phyloP scores from a whole-genome alignment of 2,329 filamentous ascomycete species.

The Coleophoma eucalyptorum region DNA sequence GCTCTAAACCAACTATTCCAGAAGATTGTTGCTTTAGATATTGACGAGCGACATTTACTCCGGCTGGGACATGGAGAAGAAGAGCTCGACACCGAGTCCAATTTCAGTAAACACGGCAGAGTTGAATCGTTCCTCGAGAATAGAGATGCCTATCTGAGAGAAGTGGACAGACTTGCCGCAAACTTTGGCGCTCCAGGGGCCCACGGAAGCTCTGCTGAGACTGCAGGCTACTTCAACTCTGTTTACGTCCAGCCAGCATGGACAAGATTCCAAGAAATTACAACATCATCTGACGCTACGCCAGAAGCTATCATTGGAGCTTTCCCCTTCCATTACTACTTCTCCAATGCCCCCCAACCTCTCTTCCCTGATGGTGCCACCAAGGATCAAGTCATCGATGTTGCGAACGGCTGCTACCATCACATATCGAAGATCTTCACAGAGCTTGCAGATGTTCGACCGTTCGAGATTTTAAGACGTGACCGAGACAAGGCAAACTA shows the following conservation, averaged over 20 bases:
- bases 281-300: slow-evolving; percentile 51
- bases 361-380: slow-evolving; percentile 68
- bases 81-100: slow-evolving; percentile 80
- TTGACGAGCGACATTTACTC: slow-evolving; percentile 90
- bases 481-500: slow-evolving; percentile 95
- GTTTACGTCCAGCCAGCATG: slow-evolving; percentile 89
- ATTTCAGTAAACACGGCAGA: slow-evolving; percentile 89
- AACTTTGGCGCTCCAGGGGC: slow-evolving; percentile 86
- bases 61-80: slow-evolving; percentile 94
- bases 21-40: slow-evolving; percentile 94
- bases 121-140: slow-evolving; percentile 96
- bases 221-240: slow-evolving; percentile 91
- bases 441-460: slow-evolving; percentile 87
- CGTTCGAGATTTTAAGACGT: slow-evolving; percentile 88
- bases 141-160: slow-evolving; percentile 69
- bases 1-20: slow-evolving; percentile 96
- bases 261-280: slow-evolving; percentile 73
- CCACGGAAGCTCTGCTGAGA: slow-evolving; percentile 96
- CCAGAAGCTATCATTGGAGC: slow-evolving; percentile 60
- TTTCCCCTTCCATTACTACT: slow-evolving; percentile 89
- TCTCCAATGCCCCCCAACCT: slow-evolving; percentile 81
- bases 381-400: slow-evolving; percentile 66
- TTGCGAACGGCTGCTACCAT: slow-evolving; percentile 79
- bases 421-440: slow-evolving; percentile 90
- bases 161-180: slow-evolving; percentile 81